Evolutionary conservation across 2,329 filamentous ascomycete genomes (phyloP).

Genomic region (Alternaria angustiovoidea): DNA sequence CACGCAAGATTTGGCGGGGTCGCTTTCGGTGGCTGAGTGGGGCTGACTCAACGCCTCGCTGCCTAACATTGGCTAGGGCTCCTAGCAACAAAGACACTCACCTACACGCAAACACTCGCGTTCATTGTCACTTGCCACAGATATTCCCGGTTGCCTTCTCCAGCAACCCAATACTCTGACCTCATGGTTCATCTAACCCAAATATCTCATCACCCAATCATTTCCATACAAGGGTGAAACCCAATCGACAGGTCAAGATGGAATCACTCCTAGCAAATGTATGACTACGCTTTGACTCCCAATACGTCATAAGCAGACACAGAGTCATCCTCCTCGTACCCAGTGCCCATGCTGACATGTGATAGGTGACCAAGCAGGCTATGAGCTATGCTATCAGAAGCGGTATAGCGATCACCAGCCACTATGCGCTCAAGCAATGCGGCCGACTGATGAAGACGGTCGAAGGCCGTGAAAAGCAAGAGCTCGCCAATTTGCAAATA

Average conservation of each 20-base stretch:
- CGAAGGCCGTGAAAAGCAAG: conserved; percentile 73
- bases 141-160: background rate
- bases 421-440: conserved; percentile 84
- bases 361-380: conserved; percentile 74
- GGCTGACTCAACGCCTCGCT: conserved; percentile 30
- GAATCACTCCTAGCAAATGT: conserved; percentile 72
- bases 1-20: conserved; percentile 32
- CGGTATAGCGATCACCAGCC: conserved; percentile 83
- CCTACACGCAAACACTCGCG: conserved; percentile 13
- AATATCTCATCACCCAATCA: background rate
- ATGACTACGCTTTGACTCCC: conserved; percentile 23
- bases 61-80: conserved; percentile 37
- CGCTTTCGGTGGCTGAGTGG: conserved; percentile 22
- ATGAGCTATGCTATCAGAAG: conserved; percentile 91
- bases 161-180: background rate
- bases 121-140: background rate
- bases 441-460: conserved; percentile 76
- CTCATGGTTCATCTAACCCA: conserved; percentile 9
- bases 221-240: conserved; percentile 4
- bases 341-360: conserved; percentile 12
- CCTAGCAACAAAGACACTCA: conserved; percentile 23
- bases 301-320: conserved; percentile 5
- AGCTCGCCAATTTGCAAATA: conserved; percentile 75
- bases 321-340: background rate
- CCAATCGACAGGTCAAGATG: conserved; percentile 63